Evolutionary conservation across 768 basidiomycete species (phyloP), one percentile per base, ranked within the genome.

Genomic region (Zangia roseola): DNA sequence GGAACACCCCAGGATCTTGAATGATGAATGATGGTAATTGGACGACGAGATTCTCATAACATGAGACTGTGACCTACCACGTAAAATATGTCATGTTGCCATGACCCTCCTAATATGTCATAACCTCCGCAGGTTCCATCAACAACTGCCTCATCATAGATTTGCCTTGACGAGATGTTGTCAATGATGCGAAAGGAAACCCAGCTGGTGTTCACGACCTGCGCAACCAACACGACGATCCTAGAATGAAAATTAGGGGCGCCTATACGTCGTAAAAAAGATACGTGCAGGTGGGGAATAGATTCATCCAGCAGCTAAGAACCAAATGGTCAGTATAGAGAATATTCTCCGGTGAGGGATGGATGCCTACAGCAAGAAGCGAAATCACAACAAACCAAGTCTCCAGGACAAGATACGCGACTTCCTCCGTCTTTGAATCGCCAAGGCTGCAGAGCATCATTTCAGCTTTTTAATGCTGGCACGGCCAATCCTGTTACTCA

Each of bases 301-400:
- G 78, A 79, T 56, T 81, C 78, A 45, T 71, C 73, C 40, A 79
- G 48, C 36, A 82, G 66, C 80, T 81, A 45, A 31, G 1, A 25
- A 47, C 13, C 24, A 8, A 16, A 36, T 13, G 24, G 44, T 52
- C 40, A 48, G 46, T 23, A 20, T 19, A n/a, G n/a, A n/a, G 25
- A 17, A 37, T 24, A 33, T 5, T 14, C 13, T 45, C 16, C 14
- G 4, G 3, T 2, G 7, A 36, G 14, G 14, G 23, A 4, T 25
- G 14, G 28, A 39, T 21, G 58, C 75, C 35, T 55, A 80, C 80
- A 33, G 80, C 76, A 23, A 75, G 60, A 23, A 78, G 38, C 9
- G 75, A 72, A 36, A 80, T 53, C 3, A 71, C 61, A 30, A 81
- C 65, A 26, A 79, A 59, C 78, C 79, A 83, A 26, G 72, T 49